phyloP scores from a whole-genome alignment of 257 asterid species.

The Osmanthus fragrans region DNA sequence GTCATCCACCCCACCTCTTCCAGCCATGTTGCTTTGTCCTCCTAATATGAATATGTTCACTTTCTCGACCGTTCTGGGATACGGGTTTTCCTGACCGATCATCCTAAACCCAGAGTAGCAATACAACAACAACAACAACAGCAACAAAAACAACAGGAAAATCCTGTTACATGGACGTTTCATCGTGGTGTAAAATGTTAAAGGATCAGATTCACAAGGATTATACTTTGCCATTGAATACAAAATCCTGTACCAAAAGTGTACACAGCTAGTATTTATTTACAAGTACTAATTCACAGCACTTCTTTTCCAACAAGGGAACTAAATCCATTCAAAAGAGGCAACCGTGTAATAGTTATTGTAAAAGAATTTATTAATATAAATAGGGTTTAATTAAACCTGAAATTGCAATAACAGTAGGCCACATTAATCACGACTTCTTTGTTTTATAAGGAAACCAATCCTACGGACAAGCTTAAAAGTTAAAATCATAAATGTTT shows the following conservation, averaged over 20 bases:
- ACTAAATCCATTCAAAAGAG: not conserved
- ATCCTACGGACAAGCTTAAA: not conserved
- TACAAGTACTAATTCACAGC: not conserved
- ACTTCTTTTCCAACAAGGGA: not conserved
- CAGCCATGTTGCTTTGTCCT: slow-evolving; percentile 94
- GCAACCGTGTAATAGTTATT: not conserved
- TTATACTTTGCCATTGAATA: not conserved
- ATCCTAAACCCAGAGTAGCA: not conserved
- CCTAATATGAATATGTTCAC: slow-evolving; percentile 64
- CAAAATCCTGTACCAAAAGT: not conserved
- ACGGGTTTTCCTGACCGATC: not conserved
- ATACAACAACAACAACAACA: not conserved
- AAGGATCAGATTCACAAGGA: not conserved
- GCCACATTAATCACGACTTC: not conserved
- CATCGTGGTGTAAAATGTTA: not conserved
- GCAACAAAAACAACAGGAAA: not conserved
- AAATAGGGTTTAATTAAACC: not conserved
- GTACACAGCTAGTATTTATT: not conserved
- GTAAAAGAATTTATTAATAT: too few species aligned
- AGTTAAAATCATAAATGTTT: not conserved
- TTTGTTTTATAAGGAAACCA: not conserved
- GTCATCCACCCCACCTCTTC: slow-evolving; percentile 63
- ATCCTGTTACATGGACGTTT: not conserved
- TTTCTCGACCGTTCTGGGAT: not conserved
- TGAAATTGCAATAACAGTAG: not conserved